Evolutionary conservation across 257 asterid species (phyloP), one percentile per base, ranked within the genome.

Genomic region (Solanum chilense): DNA sequence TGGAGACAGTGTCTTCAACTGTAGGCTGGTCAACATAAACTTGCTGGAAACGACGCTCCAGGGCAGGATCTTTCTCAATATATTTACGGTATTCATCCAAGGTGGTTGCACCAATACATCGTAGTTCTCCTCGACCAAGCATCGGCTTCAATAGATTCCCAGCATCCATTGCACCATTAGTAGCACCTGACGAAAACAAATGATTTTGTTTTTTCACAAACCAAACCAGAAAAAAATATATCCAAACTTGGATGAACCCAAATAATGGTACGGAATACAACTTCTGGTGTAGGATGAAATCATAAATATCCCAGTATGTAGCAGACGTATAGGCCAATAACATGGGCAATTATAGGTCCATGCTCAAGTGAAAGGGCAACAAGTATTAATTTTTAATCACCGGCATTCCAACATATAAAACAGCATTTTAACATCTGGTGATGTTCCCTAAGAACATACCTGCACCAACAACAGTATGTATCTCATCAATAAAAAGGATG

Each of bases 151-250:
- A 92, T 85, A 96, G 97, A 92, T 96, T 95, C 66, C 98, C 98
- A 88, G 99, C 99, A 91, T 96, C 99, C 99, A 96, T 95, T 52
- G 99, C 98, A 87, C 99, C 99, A 89, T 88, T 93, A 18, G 98
- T 94, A 87, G 99, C 99, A 91, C 99, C 99, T 96, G 92, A 85
- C 89, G 69, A 49, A 86, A 25, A 62, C 68, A 29, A 14, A 18
- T 69, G 44, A 49, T 29, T 12, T 29, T 18, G 31, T 78, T 70
- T 25, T 25, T 20, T 68, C 68, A 62, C 10, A n/a, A 25, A 37
- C 41, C 66, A 16, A 29, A 78, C 84, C 84, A 45, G 56, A 5
- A 14, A 42, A 45, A n/a, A 41, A 41, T 60, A 18, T n/a, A 76
- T 15, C 69, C 60, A 31, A 52, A 83, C 74, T 62, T 45, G 44